Base-by-base conservation (phyloP, 208 protist species). In the Acanthamoeba healyi region DNA sequence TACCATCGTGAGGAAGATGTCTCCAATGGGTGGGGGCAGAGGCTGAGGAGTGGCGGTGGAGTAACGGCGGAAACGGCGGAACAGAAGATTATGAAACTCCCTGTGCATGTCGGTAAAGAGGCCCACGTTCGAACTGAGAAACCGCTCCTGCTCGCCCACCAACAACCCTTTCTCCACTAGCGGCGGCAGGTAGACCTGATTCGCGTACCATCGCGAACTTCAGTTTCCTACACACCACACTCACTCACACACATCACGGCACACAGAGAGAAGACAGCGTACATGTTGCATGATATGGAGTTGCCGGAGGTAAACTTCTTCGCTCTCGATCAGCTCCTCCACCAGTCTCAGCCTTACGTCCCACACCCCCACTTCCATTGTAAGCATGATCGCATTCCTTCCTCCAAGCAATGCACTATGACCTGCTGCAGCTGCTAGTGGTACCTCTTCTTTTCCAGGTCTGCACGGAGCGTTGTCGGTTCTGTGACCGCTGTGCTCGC, bases 1-100 rank as follows among this genome's bases (percentile, higher is more conserved):
- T 38, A 36, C 63, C 63, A 72, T 72, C 12, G 63, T 72, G 63
- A 72, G 63, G 63, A 72, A 72, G 63, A 72, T 72, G 63, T 72
- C 63, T 12, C 63, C 63, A 17, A 72, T 72, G 63, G 63, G 63
- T 19, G 63, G 63, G 29, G 63, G n/a, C 10, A 19, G 26, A 12
- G 63, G 63, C 34, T 72, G 29, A 4, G 63, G 63, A n/a, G 26
- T 72, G 63, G n/a, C 34, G 63, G 5, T 4, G 9, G 63, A 72
- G 63, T 72, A 72, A 9, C 63, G 63, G 29, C 63, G 63, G 63
- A 72, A 72, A n/a, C 63, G 63, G 3, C 63, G 63, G 3, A 36
- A 38, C 26, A 72, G 63, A 9, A 72, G 63, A n/a, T 36, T 3
- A 17, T 72, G 63, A n/a, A 72, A 36, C 14, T 40, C 63, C 7